These are phyloP conservation scores for Alternaria gaisen DNA, from an alignment of 2,329 filamentous ascomycete species.

Conservation along the genomic window DNA sequence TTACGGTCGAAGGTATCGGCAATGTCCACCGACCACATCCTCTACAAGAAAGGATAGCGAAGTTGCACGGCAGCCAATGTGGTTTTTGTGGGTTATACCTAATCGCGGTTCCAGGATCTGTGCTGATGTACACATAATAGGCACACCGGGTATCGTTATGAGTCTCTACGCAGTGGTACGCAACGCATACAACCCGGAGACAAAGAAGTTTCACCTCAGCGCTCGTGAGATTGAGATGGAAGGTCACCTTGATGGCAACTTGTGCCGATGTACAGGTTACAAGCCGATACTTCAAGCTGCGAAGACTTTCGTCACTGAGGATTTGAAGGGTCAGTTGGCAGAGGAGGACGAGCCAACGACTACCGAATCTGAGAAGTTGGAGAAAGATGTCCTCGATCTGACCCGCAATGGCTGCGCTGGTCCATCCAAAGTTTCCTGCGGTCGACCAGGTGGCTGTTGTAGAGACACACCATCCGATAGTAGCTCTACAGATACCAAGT, in stretches of 20 bases:
- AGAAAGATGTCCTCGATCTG: slow-evolving; percentile 39
- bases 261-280: slow-evolving; percentile 94
- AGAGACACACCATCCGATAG: slow-evolving; percentile 44
- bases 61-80: slow-evolving; percentile 89
- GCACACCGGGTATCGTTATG: slow-evolving; percentile 94
- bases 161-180: slow-evolving; percentile 85
- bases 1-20: slow-evolving; percentile 94
- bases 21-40: slow-evolving; percentile 85
- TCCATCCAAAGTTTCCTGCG: slow-evolving; percentile 43
- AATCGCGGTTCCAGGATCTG: rapidly evolving
- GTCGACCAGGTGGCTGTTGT: slow-evolving; percentile 51
- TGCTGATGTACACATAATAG: background rate
- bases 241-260: slow-evolving; percentile 82
- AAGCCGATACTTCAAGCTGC: slow-evolving; percentile 91
- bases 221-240: slow-evolving; percentile 50
- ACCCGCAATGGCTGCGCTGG: slow-evolving; percentile 35
- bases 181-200: slow-evolving; percentile 62
- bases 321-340: slow-evolving; percentile 57
- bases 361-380: slow-evolving; percentile 30
- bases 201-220: slow-evolving; percentile 45
- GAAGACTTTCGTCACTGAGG: slow-evolving; percentile 77
- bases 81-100: slow-evolving; percentile 71
- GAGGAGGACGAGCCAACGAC: slow-evolving; percentile 63
- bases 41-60: slow-evolving; percentile 87
- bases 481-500: slow-evolving; percentile 41